Percentiles rank a stretch among this genome's conserved stretches.
These are phyloP conservation scores for Aspergillus eucalypticola DNA, from an alignment of 2,329 filamentous ascomycete genomes.

Conservation along the genomic window DNA sequence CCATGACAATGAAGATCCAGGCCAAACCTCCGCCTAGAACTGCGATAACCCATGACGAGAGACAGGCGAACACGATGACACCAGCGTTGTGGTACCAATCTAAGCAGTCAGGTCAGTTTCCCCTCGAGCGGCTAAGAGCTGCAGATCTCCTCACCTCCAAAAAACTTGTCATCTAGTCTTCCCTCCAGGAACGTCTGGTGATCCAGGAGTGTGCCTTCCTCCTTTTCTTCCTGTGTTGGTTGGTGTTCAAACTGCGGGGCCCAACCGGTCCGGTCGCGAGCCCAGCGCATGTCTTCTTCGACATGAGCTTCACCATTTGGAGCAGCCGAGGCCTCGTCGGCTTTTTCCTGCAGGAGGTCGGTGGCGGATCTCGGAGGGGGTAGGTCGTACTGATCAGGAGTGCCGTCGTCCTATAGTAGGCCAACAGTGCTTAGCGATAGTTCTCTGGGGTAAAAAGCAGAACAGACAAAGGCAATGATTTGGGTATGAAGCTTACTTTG, in stretches of 20 bases:
- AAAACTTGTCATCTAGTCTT: constrained; percentile 83
- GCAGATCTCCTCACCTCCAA: constrained; percentile 63
- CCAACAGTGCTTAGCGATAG: background rate
- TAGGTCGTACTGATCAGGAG: constrained; percentile 70
- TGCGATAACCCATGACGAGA: constrained; percentile 86
- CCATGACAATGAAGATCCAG: constrained; percentile 94
- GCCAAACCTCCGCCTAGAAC: constrained; percentile 85
- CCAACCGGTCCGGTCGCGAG: constrained; percentile 74
- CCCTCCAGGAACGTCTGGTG: constrained; percentile 86
- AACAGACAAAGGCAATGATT: background rate
- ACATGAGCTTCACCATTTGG: constrained; percentile 52
- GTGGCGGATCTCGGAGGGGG: constrained; percentile 68
- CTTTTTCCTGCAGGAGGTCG: constrained; percentile 51
- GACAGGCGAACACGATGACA: constrained; percentile 89
- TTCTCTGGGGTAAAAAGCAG: background rate
- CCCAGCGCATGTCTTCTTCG: constrained; percentile 58
- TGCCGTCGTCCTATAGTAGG: constrained; percentile 61
- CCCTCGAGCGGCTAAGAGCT: background rate
- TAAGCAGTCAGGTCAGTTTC: constrained; percentile 35
- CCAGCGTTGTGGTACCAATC: constrained; percentile 98
- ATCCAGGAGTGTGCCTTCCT: constrained; percentile 70
- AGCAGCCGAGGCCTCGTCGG: constrained; percentile 55
- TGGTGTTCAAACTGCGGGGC: constrained; percentile 74
- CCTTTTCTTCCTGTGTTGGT: constrained; percentile 53
- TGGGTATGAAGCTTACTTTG: constrained; percentile 49